These are phyloP conservation scores for Tremellales sp. DNA, from an alignment of 1,284 basidiomycete species.

Conservation along the genomic window DNA sequence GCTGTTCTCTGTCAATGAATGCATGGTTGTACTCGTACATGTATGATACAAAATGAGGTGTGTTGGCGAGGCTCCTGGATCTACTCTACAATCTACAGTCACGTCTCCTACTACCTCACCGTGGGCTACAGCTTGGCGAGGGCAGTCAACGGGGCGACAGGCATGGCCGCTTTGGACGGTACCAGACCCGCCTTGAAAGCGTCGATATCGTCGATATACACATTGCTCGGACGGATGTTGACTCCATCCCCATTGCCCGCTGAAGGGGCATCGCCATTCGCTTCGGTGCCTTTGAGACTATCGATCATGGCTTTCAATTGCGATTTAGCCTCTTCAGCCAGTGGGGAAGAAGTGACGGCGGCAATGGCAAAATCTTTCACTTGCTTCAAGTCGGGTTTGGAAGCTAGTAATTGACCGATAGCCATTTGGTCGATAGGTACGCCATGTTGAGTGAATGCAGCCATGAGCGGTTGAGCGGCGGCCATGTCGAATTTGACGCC, in stretches of 20 bases:
- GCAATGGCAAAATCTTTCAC: constrained; percentile 59
- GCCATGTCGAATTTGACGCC: constrained; percentile 59
- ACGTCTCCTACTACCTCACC: not conserved
- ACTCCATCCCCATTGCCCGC: constrained; percentile 50
- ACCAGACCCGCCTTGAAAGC: constrained; percentile 64
- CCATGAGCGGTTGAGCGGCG: constrained; percentile 64
- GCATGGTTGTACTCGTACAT: no score
- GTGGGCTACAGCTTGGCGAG: constrained; percentile 27
- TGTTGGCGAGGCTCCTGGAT: not conserved
- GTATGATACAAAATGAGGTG: not conserved
- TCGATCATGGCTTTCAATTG: constrained; percentile 57
- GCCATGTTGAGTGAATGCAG: constrained; percentile 55
- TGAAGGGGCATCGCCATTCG: constrained; percentile 49
- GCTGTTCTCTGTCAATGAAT: no score
- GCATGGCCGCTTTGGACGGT: constrained; percentile 48
- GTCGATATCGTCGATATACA: constrained; percentile 64
- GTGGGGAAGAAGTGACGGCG: constrained; percentile 44
- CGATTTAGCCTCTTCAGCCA: constrained; percentile 51
- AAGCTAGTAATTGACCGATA: constrained; percentile 50
- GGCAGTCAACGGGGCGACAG: constrained; percentile 45
- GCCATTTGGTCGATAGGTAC: constrained; percentile 55
- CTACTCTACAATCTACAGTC: no score
- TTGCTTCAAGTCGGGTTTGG: constrained; percentile 53
- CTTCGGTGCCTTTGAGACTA: constrained; percentile 52
- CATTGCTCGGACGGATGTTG: constrained; percentile 54